These are phyloP conservation scores for Pyronema domesticum DNA, from an alignment of 495 filamentous ascomycete genomes.

Conservation along the genomic window DNA sequence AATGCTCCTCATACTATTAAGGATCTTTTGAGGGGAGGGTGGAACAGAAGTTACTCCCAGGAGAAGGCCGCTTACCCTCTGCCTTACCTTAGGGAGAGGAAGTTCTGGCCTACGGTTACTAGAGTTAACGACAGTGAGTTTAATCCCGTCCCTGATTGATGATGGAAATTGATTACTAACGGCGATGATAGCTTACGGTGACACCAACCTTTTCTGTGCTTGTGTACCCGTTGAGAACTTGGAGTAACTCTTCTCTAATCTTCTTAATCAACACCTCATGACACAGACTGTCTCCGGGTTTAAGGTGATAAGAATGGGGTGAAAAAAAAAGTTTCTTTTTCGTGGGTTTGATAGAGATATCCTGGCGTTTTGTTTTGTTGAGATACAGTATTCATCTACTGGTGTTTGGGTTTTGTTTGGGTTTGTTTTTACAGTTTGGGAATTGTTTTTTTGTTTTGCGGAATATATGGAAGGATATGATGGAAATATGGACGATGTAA, in stretches of 20 bases:
- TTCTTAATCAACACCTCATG: not conserved
- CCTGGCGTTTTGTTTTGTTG: conserved; percentile 3
- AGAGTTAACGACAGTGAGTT: conserved; percentile 75
- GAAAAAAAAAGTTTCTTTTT: not conserved
- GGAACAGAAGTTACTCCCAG: conserved; percentile 61
- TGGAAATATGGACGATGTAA: no score
- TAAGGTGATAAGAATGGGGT: not conserved
- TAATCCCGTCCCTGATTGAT: conserved; percentile 13
- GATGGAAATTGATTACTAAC: no score
- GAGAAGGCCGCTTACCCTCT: conserved; percentile 82
- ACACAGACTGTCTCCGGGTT: not conserved
- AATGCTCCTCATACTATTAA: conserved; percentile 76
- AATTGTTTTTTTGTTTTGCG: no score
- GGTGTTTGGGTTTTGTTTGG: conserved; percentile 13
- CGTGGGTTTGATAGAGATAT: not conserved
- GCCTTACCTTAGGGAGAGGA: conserved; percentile 77
- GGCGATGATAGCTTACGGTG: conserved; percentile 64
- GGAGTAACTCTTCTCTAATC: conserved; percentile 13
- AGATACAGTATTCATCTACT: conserved; percentile 26
- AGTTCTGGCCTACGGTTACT: conserved; percentile 91
- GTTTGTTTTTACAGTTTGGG: conserved; percentile 2
- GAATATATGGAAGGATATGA: no score
- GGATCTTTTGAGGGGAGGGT: conserved; percentile 55
- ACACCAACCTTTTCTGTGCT: conserved; percentile 87
- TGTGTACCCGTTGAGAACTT: conserved; percentile 67